Evolutionary conservation across 345 rosid genomes (phyloP), one percentile per base, ranked within the genome.

Genomic region (Syzygium aqueum): DNA sequence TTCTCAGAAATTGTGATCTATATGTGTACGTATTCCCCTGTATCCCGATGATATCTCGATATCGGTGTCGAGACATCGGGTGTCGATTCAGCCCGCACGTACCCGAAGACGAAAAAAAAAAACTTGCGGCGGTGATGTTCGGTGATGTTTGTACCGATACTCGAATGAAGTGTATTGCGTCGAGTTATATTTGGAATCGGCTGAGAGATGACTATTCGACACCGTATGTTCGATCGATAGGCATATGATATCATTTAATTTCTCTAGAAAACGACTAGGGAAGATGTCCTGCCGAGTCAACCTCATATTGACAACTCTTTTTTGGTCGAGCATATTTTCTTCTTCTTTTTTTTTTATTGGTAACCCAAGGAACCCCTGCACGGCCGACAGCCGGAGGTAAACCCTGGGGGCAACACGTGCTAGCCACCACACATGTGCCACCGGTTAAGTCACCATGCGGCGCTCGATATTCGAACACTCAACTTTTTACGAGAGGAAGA

Each of bases 241-340:
- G 8, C 33, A 27, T 61, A n/a, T 12, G 17, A 27, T 27, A n/a
- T 61, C 67, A 61, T 61, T 61, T 61, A 5, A 61, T n/a, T 27
- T n/a, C n/a, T 61, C 67, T 3, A 14, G 5, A 17, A 63, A 27
- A 63, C 21, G 15, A 28, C 21, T 43, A n/a, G 46, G 17, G 17
- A n/a, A 61, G 2, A 61, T 61, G 5, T n/a, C 10, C n/a, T 63
- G 77, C 77, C 33, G 5, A 63, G 0, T 63, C 7, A 30, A 11
- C 3, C 3, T 65, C 17, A 7, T 16, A 3, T 0, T 0, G 6
- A 3, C 43, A 3, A 30, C 9, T 3, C 11, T n/a, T 27, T 61
- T 61, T 61, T n/a, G 3, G n/a, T n/a, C n/a, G n/a, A n/a, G n/a
- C n/a, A n/a, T n/a, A n/a, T n/a, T n/a, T n/a, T n/a, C n/a, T n/a